Evolutionary conservation across 2,329 filamentous ascomycete genomes (phyloP).

Genomic region (Sporothrix euskadiensis): DNA sequence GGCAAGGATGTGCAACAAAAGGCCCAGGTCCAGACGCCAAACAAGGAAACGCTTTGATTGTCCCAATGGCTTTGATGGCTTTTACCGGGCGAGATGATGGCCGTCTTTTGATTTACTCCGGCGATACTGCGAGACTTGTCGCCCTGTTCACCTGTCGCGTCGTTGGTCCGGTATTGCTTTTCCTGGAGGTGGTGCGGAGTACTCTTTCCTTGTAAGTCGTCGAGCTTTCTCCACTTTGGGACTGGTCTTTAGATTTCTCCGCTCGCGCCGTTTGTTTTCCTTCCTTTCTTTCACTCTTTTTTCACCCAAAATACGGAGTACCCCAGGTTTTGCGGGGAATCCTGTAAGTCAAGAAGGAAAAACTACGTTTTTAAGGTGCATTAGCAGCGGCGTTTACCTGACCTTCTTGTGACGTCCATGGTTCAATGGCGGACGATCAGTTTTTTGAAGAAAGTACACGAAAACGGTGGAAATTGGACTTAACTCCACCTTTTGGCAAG

Average conservation of each 20-base stretch:
- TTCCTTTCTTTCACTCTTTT: not conserved
- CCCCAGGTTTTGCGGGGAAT: conserved; percentile 18
- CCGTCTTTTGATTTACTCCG: not conserved
- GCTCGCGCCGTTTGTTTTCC: not conserved
- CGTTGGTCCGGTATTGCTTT: conserved; percentile 11
- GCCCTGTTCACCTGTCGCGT: not conserved
- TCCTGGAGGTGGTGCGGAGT: not conserved
- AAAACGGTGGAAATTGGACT: not conserved
- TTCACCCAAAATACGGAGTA: not conserved
- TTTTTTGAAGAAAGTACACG: no score
- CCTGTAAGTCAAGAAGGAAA: not conserved
- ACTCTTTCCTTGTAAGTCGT: not conserved
- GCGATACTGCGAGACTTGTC: conserved; percentile 11
- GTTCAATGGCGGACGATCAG: not conserved
- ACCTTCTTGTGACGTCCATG: not conserved
- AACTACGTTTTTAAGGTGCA: not conserved
- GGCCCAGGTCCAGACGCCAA: not conserved
- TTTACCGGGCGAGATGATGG: not conserved
- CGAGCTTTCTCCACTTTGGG: not conserved
- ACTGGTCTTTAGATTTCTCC: not conserved
- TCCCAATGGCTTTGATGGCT: no score
- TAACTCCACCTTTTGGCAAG: not conserved
- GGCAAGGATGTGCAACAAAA: not conserved
- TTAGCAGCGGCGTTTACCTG: not conserved
- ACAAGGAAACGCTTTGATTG: no score